These are phyloP conservation scores for Plasmodium relictum DNA, from an alignment of 169 alveolate genomes.

Conservation along the genomic window DNA sequence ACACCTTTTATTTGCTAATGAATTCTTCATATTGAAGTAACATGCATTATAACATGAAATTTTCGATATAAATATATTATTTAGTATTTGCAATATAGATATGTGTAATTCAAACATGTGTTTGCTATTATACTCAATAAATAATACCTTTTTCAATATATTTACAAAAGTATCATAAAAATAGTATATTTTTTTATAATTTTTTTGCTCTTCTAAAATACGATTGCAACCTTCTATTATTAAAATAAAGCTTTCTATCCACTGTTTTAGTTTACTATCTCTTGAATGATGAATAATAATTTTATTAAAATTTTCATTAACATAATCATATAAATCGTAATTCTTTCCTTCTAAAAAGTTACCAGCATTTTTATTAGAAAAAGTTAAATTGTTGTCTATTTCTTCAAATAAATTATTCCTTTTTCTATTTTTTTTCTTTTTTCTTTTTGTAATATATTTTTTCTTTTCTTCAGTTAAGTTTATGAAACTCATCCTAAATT, in stretches of 20 bases:
- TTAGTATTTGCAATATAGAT: slow-evolving; percentile 58
- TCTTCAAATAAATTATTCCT: slow-evolving; percentile 13
- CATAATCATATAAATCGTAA: slow-evolving; percentile 56
- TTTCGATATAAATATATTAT: slow-evolving; percentile 68
- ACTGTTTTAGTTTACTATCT: slow-evolving; percentile 70
- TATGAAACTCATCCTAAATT: slow-evolving; percentile 12
- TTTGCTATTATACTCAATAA: slow-evolving; percentile 33
- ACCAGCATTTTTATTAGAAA: slow-evolving; percentile 9
- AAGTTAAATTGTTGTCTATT: slow-evolving; percentile 5
- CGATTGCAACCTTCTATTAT: slow-evolving; percentile 73
- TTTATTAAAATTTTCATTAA: slow-evolving; percentile 61
- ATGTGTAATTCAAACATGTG: slow-evolving; percentile 73
- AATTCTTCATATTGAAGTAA: slow-evolving; percentile 61
- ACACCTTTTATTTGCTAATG: slow-evolving; percentile 13
- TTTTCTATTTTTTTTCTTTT: slow-evolving; percentile 1
- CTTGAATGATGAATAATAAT: slow-evolving; percentile 75
- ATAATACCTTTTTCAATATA: slow-evolving; percentile 44
- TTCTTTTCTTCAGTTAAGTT: slow-evolving; percentile 13
- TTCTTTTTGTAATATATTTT: neutral
- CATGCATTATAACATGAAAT: slow-evolving; percentile 7
- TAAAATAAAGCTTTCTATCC: slow-evolving; percentile 71
- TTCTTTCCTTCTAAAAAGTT: slow-evolving; percentile 5
- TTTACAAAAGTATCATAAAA: slow-evolving; percentile 68
- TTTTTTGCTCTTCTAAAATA: slow-evolving; percentile 38
- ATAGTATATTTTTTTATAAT: slow-evolving; percentile 36